Base-by-base conservation (phyloP, 2,329 filamentous ascomycete genomes). In the Exophiala bonariae region DNA sequence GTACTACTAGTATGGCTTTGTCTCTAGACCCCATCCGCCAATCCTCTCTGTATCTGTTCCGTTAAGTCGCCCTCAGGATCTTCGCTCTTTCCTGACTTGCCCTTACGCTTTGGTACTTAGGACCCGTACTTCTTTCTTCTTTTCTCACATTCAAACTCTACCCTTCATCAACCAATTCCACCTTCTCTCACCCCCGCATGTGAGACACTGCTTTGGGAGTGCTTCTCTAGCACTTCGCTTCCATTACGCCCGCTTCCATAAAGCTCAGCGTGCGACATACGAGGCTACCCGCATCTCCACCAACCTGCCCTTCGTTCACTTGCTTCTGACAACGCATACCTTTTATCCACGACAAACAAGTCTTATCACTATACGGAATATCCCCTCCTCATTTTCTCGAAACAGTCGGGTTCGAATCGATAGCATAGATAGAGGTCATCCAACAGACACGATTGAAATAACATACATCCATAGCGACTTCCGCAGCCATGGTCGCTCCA, bases 401-500 rank as follows among this genome's bases (percentile, higher is more conserved):
- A 26, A 26, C 11, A 26, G 23, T 11, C 23, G 11, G 11, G 11
- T 6, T 26, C 23, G 23, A 19, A 32, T 33, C 39, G 38, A 38
- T 38, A 48, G 9, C 8, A 43, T 22, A n/a, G 2, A 16, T 16
- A 5, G 13, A 30, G 30, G 35, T 44, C 30, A 37, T 36, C 37
- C 42, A 13, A 36, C 22, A 23, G 13, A 43, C 40, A 17, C 33
- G 44, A 41, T 47, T 11, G 23, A 26, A 6, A 26, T 26, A 26
- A 26, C 11, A n/a, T 11, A 26, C 23, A 26, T 26, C 23, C 23
- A 6, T 26, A 26, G 23, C 23, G 6, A 11, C 23, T 26, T 26
- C 23, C 49, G 49, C 50, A 64, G 64, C 68, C 50, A 73, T 73
- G 71, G 71, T 72, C 63, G 67, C 68, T 64, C 69, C 70, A 62